Conservation (phyloP, 805 yeast genomes). For the Metschnikowia sp. region DNA sequence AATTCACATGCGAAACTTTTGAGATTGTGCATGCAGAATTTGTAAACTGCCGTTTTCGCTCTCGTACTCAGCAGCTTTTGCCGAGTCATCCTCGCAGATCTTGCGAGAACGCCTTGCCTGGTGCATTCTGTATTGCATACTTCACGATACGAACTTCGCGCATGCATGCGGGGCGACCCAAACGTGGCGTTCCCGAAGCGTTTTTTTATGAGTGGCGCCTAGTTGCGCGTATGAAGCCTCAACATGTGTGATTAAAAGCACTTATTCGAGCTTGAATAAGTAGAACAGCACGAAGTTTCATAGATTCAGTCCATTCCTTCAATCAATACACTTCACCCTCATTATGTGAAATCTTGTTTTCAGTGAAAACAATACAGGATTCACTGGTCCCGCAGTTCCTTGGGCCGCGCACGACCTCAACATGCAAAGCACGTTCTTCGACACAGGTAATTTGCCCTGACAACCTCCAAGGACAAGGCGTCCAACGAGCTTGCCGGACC, state of each 20-base stretch:
- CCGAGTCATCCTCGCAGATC: conserved; percentile 1
- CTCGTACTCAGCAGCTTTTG: not conserved
- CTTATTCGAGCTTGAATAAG: no score
- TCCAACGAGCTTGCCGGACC: no score
- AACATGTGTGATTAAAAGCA: no score
- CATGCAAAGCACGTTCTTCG: conserved; percentile 7
- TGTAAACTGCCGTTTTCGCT: no score
- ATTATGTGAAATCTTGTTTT: no score
- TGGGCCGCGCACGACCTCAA: conserved; percentile 6
- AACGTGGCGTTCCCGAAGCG: conserved; percentile 1
- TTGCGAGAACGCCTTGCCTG: conserved; percentile 2
- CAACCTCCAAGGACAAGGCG: not conserved
- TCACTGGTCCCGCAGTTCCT: conserved; percentile 7
- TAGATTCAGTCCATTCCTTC: no score
- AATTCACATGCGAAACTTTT: not conserved
- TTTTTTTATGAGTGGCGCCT: not conserved
- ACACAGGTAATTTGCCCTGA: not conserved
- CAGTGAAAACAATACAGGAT: not conserved
- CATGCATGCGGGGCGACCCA: not conserved
- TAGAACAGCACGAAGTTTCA: no score
- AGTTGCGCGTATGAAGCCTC: no score
- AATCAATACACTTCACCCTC: no score
- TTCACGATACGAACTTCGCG: conserved; percentile 3
- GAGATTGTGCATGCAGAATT: no score
- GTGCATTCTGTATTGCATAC: not conserved